Conservation (phyloP, 495 filamentous ascomycete species). For the Schizothecium vesticola region DNA sequence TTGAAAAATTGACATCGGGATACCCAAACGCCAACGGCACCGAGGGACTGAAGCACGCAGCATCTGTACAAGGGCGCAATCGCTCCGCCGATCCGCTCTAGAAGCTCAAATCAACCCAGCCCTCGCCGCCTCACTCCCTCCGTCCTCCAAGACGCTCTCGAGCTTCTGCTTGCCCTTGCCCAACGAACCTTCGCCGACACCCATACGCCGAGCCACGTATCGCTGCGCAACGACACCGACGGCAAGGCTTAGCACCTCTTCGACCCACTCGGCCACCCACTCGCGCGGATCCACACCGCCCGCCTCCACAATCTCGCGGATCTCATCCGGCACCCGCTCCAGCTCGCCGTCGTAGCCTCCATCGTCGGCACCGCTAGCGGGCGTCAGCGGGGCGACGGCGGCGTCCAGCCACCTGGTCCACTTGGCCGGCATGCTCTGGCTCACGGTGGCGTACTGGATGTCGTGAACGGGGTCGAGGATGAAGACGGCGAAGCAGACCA, state of each 20-base stretch:
- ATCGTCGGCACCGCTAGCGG: slow-evolving; percentile 36
- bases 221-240: slow-evolving; percentile 88
- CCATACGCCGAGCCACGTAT: slow-evolving; percentile 93
- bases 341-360: slow-evolving; percentile 19
- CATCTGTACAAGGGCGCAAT: neutral
- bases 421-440: slow-evolving; percentile 74
- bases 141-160: slow-evolving; percentile 61
- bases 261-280: slow-evolving; percentile 96
- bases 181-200: slow-evolving; percentile 80
- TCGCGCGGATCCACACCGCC: slow-evolving; percentile 93
- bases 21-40: neutral
- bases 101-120: slow-evolving; percentile 46
- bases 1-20: neutral
- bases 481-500: slow-evolving; percentile 82
- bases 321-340: slow-evolving; percentile 65
- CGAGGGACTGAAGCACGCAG: neutral
- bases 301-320: slow-evolving; percentile 76
- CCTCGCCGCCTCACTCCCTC: slow-evolving; percentile 77
- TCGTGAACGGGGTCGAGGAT: slow-evolving; percentile 89
- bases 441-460: slow-evolving; percentile 78
- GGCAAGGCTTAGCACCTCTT: slow-evolving; percentile 75
- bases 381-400: slow-evolving; percentile 46
- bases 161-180: slow-evolving; percentile 76
- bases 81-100: too few species aligned
- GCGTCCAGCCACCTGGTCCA: slow-evolving; percentile 95